Percentiles rank a stretch among this genome's conserved stretches.
These are phyloP conservation scores for Apostasia ramifera DNA, from an alignment of 106 monocot species.

Conservation along the genomic window DNA sequence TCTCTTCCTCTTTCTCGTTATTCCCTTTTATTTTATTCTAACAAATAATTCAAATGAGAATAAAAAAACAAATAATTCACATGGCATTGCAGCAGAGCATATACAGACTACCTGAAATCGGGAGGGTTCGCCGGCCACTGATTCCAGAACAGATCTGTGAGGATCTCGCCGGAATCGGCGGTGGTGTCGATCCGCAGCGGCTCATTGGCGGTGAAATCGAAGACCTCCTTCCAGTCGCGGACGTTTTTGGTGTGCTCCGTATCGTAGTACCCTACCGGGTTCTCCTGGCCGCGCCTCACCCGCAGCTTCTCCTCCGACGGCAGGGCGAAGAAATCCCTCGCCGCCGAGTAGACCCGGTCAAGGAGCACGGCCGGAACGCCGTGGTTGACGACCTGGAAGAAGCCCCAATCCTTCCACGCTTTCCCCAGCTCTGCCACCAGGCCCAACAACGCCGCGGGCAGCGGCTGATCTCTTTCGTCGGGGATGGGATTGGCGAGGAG, in stretches of 20 bases:
- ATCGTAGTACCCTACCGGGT: conserved; percentile 49
- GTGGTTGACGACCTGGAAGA: conserved; percentile 77
- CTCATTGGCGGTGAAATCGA: conserved; percentile 27
- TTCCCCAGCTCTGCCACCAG: conserved; percentile 32
- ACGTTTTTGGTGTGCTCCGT: conserved; percentile 61
- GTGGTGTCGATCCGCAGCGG: background rate
- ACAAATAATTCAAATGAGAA: no score
- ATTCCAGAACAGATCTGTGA: conserved; percentile 18
- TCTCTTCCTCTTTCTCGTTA: no score
- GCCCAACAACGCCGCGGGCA: background rate
- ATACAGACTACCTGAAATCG: conserved; percentile 25
- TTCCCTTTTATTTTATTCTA: no score
- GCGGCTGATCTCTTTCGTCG: background rate
- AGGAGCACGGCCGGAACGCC: conserved; percentile 31
- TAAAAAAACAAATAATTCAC: no score
- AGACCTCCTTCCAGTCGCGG: conserved; percentile 63
- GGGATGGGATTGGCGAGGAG: background rate
- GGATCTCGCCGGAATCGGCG: background rate
- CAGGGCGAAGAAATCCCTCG: conserved; percentile 44
- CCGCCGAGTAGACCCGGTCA: conserved; percentile 14
- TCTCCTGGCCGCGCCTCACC: conserved; percentile 40
- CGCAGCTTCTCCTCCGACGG: conserved; percentile 45
- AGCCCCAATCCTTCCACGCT: conserved; percentile 61
- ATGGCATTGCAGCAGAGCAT: no score
- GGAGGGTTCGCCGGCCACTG: conserved; percentile 49